These are phyloP conservation scores for Colletotrichum camelliae DNA, from an alignment of 2,329 filamentous ascomycete species.

Conservation along the genomic window DNA sequence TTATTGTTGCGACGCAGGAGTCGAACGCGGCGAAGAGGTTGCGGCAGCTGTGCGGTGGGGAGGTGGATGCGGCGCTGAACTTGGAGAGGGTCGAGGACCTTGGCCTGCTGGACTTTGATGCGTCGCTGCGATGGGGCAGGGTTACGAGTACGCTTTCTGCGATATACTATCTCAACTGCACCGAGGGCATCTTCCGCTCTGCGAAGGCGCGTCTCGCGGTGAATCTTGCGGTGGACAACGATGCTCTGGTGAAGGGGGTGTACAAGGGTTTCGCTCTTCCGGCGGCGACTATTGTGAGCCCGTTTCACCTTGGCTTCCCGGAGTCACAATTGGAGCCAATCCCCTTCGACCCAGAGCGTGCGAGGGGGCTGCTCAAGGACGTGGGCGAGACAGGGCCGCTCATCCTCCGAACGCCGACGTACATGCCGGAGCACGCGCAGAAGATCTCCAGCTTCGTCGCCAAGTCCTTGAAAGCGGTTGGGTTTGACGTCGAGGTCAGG, in stretches of 20 bases:
- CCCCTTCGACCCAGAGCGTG: background rate
- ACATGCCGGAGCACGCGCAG: constrained; percentile 11
- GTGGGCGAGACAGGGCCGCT: background rate
- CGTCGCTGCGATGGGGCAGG: background rate
- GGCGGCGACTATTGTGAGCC: background rate
- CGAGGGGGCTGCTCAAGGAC: background rate
- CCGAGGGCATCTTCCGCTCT: background rate
- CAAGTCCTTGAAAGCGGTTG: background rate
- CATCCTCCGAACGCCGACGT: background rate
- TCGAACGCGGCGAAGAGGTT: background rate
- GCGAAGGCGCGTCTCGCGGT: background rate
- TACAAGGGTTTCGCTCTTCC: background rate
- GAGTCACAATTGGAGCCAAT: background rate
- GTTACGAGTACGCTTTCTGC: background rate
- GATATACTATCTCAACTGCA: constrained; percentile 11
- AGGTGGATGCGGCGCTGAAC: constrained; percentile 1
- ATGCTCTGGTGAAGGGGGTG: background rate
- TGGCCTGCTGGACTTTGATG: background rate
- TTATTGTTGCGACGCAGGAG: background rate
- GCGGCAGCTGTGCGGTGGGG: background rate
- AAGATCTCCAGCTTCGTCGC: constrained; percentile 1
- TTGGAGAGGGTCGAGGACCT: background rate
- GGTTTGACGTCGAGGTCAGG: background rate
- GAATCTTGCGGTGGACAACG: background rate
- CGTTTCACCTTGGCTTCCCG: background rate